Evolutionary conservation across 352 stramenopile species (phyloP).

Genomic region (Phytophthora pini): DNA sequence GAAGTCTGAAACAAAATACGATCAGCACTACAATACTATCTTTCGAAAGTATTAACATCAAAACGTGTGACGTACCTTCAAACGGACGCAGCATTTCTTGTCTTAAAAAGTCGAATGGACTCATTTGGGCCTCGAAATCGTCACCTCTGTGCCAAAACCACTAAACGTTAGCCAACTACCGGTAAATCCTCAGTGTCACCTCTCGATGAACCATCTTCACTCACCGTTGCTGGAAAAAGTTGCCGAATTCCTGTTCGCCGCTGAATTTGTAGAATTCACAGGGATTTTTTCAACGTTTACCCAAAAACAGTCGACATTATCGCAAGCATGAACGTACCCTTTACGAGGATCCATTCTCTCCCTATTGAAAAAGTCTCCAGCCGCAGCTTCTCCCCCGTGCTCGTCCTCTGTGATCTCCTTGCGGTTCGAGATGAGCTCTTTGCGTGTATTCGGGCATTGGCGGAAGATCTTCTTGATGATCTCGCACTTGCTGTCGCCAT

Average conservation of each 20-base stretch:
- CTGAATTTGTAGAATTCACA: conserved; percentile 9
- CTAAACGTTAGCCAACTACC: conserved; percentile 1
- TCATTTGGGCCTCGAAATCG: conserved; percentile 81
- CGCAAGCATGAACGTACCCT: conserved; percentile 30
- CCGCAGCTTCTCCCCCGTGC: conserved; percentile 50
- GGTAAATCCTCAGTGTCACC: neutral
- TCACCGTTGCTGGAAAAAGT: conserved; percentile 66
- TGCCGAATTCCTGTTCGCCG: conserved; percentile 43
- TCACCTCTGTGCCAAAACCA: conserved; percentile 49
- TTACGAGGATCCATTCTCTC: conserved; percentile 68
- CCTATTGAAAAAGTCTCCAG: conserved; percentile 74
- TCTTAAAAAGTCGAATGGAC: conserved; percentile 80
- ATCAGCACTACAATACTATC: neutral
- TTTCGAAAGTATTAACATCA: neutral
- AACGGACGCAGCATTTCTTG: conserved; percentile 86
- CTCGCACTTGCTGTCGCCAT: conserved; percentile 88
- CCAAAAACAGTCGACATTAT: neutral
- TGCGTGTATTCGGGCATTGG: conserved; percentile 72
- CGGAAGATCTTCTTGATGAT: conserved; percentile 89
- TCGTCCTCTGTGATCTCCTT: conserved; percentile 84
- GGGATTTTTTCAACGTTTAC: no score
- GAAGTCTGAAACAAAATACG: conserved; percentile 45
- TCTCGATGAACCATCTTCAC: conserved; percentile 13
- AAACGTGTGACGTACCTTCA: conserved; percentile 44
- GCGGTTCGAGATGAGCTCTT: conserved; percentile 80